These are phyloP conservation scores for Ceratobasidium sp. DNA, from an alignment of 1,284 basidiomycete species.

Conservation along the genomic window DNA sequence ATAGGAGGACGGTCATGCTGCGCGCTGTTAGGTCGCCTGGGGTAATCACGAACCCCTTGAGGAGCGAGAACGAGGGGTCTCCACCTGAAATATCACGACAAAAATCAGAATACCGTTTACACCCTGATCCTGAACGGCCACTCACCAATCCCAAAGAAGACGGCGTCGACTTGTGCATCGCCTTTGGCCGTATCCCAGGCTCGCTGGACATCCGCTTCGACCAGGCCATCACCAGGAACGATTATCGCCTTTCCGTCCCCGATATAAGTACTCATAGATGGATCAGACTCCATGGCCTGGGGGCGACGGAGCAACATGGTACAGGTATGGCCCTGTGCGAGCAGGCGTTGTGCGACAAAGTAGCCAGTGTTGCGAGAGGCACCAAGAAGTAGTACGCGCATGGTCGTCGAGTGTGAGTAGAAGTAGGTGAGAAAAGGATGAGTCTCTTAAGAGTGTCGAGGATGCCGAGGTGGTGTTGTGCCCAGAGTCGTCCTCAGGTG, in stretches of 20 bases:
- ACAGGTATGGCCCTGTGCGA: conserved; percentile 62
- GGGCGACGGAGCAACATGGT: conserved; percentile 64
- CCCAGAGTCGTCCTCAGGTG: neutral
- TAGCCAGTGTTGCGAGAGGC: conserved; percentile 74
- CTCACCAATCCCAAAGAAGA: conserved; percentile 65
- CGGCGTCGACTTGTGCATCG: conserved; percentile 56
- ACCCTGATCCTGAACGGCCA: conserved; percentile 45
- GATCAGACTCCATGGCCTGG: conserved; percentile 61
- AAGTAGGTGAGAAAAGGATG: neutral
- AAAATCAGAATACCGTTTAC: neutral
- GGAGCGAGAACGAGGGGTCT: conserved; percentile 57
- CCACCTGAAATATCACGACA: conserved; percentile 55
- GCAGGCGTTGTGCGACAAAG: conserved; percentile 62
- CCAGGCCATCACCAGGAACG: conserved; percentile 65
- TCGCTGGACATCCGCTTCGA: conserved; percentile 59
- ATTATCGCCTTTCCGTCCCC: conserved; percentile 60
- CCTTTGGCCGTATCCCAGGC: conserved; percentile 60
- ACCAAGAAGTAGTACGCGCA: conserved; percentile 64
- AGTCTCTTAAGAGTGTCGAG: neutral
- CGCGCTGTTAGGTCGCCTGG: conserved; percentile 64
- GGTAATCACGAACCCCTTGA: conserved; percentile 60
- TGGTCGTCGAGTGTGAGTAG: conserved; percentile 40
- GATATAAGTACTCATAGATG: conserved; percentile 58
- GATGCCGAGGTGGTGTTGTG: neutral
- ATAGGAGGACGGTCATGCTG: conserved; percentile 61